A percentile compares a stretch with the other conserved stretches of the same genome.
phyloP scores from a whole-genome alignment of 768 basidiomycete genomes.

The Tulasnella calospora region DNA sequence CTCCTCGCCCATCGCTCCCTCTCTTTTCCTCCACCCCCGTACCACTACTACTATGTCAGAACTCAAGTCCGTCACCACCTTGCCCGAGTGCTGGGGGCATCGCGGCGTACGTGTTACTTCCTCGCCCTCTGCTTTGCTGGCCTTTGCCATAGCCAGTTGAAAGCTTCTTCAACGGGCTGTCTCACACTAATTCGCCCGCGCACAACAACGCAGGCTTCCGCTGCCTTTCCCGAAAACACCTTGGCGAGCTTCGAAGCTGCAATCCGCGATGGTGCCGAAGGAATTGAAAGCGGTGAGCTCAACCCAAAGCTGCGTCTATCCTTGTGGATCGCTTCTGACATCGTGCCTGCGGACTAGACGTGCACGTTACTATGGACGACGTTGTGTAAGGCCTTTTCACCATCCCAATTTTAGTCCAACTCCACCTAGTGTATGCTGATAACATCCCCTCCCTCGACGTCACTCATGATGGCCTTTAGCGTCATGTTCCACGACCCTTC shows the following conservation, averaged over 20 bases:
- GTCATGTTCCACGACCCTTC: slow-evolving; percentile 95
- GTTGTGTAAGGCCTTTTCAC: slow-evolving; percentile 45
- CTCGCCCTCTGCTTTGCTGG: slow-evolving; percentile 6
- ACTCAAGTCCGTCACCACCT: not conserved
- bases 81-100: slow-evolving; percentile 76
- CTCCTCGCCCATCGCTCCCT: not conserved
- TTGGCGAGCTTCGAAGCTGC: slow-evolving; percentile 92
- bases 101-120: slow-evolving; percentile 49
- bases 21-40: not conserved
- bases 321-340: not conserved
- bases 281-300: slow-evolving; percentile 84
- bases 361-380: slow-evolving; percentile 84
- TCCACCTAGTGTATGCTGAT: not conserved
- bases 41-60: slow-evolving; percentile 2
- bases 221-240: slow-evolving; percentile 88
- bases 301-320: not conserved
- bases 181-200: slow-evolving; percentile 5
- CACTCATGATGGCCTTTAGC: slow-evolving; percentile 7
- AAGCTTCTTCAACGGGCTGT: slow-evolving; percentile 11
- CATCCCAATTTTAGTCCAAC: not conserved
- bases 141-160: slow-evolving; percentile 14
- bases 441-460: not conserved
- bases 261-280: slow-evolving; percentile 91
- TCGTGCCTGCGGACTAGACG: slow-evolving; percentile 53
- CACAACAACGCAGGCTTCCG: slow-evolving; percentile 54